Evolutionary conservation across 352 stramenopile genomes (phyloP).

Genomic region (Globisporangium nodosum): DNA sequence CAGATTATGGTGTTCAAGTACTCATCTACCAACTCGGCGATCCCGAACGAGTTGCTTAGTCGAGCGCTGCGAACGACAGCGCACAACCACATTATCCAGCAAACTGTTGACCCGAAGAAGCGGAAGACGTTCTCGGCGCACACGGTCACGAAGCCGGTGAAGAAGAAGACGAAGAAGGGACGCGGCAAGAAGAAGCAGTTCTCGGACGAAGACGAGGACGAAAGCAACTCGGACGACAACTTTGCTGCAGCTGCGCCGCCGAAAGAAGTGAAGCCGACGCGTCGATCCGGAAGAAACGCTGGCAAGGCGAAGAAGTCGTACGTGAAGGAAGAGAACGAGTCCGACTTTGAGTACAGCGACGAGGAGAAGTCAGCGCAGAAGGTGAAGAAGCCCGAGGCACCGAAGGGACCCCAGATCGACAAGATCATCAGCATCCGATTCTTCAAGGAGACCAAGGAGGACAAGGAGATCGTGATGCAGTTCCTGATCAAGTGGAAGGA

Average conservation of each 20-base stretch:
- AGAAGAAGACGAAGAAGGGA: conserved; percentile 62
- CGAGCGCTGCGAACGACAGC: conserved; percentile 66
- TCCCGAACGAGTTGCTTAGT: conserved; percentile 68
- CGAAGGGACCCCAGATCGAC: conserved; percentile 87
- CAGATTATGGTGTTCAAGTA: conserved; percentile 92
- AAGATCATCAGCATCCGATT: conserved; percentile 90
- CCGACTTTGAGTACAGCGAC: conserved; percentile 57
- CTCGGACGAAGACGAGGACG: conserved; percentile 79
- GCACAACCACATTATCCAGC: conserved; percentile 45
- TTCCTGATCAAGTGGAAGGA: conserved; percentile 99
- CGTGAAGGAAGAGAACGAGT: conserved; percentile 74
- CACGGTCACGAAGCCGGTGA: conserved; percentile 49
- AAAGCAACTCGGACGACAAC: conserved; percentile 62
- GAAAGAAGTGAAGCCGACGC: conserved; percentile 51
- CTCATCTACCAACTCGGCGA: conserved; percentile 69
- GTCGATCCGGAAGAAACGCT: conserved; percentile 74
- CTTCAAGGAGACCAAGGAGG: conserved; percentile 39
- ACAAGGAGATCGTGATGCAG: conserved; percentile 81
- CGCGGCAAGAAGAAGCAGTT: conserved; percentile 57
- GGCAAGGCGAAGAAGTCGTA: conserved; percentile 85
- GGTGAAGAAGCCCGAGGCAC: conserved; percentile 27
- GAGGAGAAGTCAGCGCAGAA: conserved; percentile 44
- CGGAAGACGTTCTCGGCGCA: conserved; percentile 65
- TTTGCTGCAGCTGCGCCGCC: conserved; percentile 26
- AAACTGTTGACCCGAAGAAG: conserved; percentile 56